Evolutionary conservation across 1,284 basidiomycete species (phyloP).

Genomic region (Tylopilus sp.): DNA sequence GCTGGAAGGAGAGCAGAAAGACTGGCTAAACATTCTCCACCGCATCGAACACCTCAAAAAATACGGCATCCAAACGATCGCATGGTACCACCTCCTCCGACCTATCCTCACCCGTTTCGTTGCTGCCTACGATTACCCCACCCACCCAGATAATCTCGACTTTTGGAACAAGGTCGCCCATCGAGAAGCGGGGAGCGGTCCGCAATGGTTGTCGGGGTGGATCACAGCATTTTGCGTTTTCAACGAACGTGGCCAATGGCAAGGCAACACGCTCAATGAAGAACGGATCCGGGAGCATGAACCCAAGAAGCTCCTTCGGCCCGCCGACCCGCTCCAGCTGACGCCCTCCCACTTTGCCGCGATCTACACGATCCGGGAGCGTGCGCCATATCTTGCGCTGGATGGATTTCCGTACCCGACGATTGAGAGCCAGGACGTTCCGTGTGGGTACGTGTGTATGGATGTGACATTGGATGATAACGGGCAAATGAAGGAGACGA

Average conservation of each 20-base stretch:
- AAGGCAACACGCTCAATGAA: constrained; percentile 32
- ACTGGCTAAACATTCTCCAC: constrained; percentile 36
- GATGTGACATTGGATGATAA: constrained; percentile 39
- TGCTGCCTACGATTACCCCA: constrained; percentile 34
- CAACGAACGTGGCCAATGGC: constrained; percentile 32
- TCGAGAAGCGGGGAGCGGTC: constrained; percentile 25
- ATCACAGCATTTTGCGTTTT: constrained; percentile 41
- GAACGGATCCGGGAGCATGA: constrained; percentile 30
- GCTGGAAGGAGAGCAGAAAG: constrained; percentile 36
- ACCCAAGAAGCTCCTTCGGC: constrained; percentile 33
- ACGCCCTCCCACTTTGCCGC: constrained; percentile 28
- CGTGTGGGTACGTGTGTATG: constrained; percentile 36
- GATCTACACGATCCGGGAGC: constrained; percentile 28
- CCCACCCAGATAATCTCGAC: constrained; percentile 27
- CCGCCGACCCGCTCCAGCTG: constrained; percentile 28
- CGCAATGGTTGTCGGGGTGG: constrained; percentile 36
- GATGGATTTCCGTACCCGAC: constrained; percentile 37
- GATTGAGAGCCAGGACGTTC: constrained; percentile 32
- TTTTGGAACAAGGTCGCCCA: constrained; percentile 40
- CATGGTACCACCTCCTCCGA: constrained; percentile 38
- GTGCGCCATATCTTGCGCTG: constrained; percentile 28
- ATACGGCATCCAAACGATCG: constrained; percentile 36
- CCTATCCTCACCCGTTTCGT: constrained; percentile 39
- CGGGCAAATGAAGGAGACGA: constrained; percentile 30
- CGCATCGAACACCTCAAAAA: constrained; percentile 36